Evolutionary conservation across 2,329 filamentous ascomycete genomes (phyloP), one percentile per base, ranked within the genome.

Genomic region (Nectriaceae sp.): DNA sequence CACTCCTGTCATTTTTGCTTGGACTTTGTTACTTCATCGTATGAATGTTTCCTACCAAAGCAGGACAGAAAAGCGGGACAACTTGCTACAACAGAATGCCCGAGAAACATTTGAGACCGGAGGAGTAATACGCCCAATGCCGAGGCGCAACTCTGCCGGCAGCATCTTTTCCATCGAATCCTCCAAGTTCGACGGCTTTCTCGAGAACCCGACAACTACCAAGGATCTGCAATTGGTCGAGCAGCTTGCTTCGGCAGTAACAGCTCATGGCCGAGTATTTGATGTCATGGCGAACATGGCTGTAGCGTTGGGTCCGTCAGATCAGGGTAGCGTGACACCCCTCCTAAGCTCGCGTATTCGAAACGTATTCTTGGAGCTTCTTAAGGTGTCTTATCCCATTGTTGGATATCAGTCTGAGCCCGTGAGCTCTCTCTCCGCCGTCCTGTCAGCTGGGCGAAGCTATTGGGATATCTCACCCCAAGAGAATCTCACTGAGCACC

Each of bases 1-100:
- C 18, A 84, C 82, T 46, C 89, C 90, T 2, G 83, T 89, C 16
- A 79, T 90, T 18, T 88, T 95, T 56, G 83, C 88, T 3, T 97
- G 92, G 92, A 84, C 86, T 4, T 75, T 93, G 40, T 80, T 96
- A 21, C 75, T 92, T 10, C 82, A 88, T 60, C 78, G 80, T 21
- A 83, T 94, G 72, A 82, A 83, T 56, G 72, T 82, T 36, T 80
- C 81, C 11, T 87, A 84, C 55, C 76, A 82, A 47, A 76, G 75
- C 42, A 76, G 85, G 39, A 82, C 81, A 33, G 84, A 88, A 63
- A 77, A 78, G 49, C 72, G 81, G 40, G 81, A 84, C 56, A 70
- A 79, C 21, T 67, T 81, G 15, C 73, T 83, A 44, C 81, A 83
- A 52, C 78, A 84, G 60, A 78, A 77, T 51, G 79, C 81, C 0